Percentiles rank a stretch among this genome's conserved stretches.
Evolutionary conservation across 202 grass and related monocot species (phyloP).

Genomic region (Panicum virgatum): DNA sequence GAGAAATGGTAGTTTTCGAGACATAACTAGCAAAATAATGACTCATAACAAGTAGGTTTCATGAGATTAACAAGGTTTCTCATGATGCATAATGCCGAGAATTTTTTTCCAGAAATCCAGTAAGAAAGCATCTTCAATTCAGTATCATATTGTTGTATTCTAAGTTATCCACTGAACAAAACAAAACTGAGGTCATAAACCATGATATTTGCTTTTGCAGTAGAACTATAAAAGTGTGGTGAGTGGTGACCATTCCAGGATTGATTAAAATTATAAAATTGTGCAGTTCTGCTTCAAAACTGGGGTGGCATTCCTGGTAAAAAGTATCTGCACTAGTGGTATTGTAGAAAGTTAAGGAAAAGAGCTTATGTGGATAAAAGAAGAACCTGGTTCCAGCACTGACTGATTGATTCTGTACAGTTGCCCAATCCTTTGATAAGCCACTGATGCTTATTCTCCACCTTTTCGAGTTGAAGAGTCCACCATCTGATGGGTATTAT

Average conservation of each 20-base stretch:
- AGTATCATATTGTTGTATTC: not conserved
- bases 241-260: not conserved
- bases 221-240: not conserved
- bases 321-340: not conserved
- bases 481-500: not conserved
- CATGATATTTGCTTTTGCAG: not conserved
- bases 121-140: not conserved
- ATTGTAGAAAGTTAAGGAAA: conserved; percentile 9
- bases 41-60: not conserved
- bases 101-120: not conserved
- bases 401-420: not conserved
- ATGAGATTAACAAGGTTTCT: not conserved
- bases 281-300: not conserved
- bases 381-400: conserved; percentile 48
- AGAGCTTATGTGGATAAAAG: not conserved
- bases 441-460: conserved; percentile 41
- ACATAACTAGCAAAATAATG: not conserved
- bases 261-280: not conserved
- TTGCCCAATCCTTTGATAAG: conserved; percentile 29
- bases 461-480: conserved; percentile 26
- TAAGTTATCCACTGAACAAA: conserved; percentile 9
- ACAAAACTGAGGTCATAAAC: not conserved
- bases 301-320: not conserved
- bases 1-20: not conserved
- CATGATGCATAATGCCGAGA: not conserved